Evolutionary conservation across 768 basidiomycete genomes (phyloP), one percentile per base, ranked within the genome.

Genomic region (Russula olivacea): DNA sequence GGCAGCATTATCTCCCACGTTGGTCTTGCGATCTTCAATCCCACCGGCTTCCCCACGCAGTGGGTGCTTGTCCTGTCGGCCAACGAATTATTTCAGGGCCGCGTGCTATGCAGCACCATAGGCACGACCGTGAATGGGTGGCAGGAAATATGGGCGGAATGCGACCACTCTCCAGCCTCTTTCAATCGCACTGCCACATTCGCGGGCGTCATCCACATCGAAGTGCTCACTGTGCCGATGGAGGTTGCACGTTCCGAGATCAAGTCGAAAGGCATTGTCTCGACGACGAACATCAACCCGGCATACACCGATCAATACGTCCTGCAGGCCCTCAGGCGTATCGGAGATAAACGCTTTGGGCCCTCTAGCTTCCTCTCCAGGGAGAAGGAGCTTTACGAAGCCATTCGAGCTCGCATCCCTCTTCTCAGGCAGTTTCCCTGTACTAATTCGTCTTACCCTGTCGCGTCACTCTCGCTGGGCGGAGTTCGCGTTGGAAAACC

Each of bases 171-270:
- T 6, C 51, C 51, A 1, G 11, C 8, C 0, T 11, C n/a, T 1
- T 52, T 52, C 32, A 34, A 52, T 19, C 19, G 11, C 11, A 2
- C 51, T 2, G 51, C 30, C 4, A 34, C n/a, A 0, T 34, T 52
- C 10, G n/a, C 2, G 11, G 51, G 51, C 4, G 51, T 52, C 32
- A 14, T 52, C 32, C 32, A 52, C 12, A 21, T 52, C 19, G 30
- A 0, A 2, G 2, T 2, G 8, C 19, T 34, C 5, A 11, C 3
- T 0, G 0, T 0, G 6, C 7, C 30, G n/a, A 52, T 52, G 11
- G 32, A 52, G 0, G 0, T 2, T 0, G 10, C 36, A 11, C 32
- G 2, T 5, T 4, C 7, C 4, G 32, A 36, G 5, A n/a, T 52
- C 0, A 5, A 4, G 11, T 10, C n/a, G 0, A 52, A 1, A 21